Conservation (phyloP, 2,329 filamentous ascomycete species). For the Reticulascus tulasneorum region DNA sequence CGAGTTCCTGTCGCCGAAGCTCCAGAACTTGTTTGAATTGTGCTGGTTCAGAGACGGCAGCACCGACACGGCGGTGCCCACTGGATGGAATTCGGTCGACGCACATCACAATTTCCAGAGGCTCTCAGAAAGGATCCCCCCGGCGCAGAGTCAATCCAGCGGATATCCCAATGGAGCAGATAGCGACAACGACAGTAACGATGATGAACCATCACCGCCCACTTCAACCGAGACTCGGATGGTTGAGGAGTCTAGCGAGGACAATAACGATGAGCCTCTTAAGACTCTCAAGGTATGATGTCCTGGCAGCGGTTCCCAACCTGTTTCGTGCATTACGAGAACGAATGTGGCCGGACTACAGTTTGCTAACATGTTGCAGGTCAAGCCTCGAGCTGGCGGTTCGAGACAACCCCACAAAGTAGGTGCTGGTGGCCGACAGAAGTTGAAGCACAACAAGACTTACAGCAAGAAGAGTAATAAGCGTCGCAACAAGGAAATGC, state of each 20-base stretch:
- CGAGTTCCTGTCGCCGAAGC: slow-evolving; percentile 55
- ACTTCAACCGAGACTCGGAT: slow-evolving; percentile 43
- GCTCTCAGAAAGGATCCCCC: slow-evolving; percentile 40
- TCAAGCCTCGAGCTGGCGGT: slow-evolving; percentile 9
- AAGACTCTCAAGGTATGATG: slow-evolving; percentile 29
- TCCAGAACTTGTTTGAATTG: slow-evolving; percentile 74
- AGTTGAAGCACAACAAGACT: slow-evolving; percentile 39
- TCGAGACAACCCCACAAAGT: slow-evolving; percentile 10
- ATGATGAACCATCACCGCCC: slow-evolving; percentile 40
- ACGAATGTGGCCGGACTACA: not conserved
- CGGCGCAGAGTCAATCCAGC: slow-evolving; percentile 40
- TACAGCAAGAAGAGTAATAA: slow-evolving; percentile 48
- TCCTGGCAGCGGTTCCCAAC: not conserved
- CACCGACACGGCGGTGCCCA: slow-evolving; percentile 58
- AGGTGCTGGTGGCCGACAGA: slow-evolving; percentile 38
- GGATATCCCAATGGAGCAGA: slow-evolving; percentile 41
- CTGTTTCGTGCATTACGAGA: not conserved
- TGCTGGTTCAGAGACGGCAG: slow-evolving; percentile 54
- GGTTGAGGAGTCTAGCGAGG: slow-evolving; percentile 56
- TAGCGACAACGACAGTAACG: slow-evolving; percentile 50
- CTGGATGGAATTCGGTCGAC: slow-evolving; percentile 63
- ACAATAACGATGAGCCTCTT: slow-evolving; percentile 44
- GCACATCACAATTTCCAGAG: slow-evolving; percentile 56
- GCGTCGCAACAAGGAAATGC: slow-evolving; percentile 39
- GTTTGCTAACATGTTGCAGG: slow-evolving; percentile 6